phyloP scores from a whole-genome alignment of 306 rosid genomes.

The Leucaena leucocephala region DNA sequence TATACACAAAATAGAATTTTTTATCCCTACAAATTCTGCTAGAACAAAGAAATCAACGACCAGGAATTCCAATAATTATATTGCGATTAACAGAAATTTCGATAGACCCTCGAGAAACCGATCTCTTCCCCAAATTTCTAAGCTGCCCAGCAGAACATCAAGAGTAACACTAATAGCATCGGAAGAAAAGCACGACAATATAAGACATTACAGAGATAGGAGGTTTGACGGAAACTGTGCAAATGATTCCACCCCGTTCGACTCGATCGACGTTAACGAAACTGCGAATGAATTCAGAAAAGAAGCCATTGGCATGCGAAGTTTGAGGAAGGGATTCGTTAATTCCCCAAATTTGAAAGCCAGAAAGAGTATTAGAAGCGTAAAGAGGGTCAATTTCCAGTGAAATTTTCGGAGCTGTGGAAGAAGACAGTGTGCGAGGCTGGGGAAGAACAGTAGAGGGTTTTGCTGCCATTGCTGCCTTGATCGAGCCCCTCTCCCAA shows the following conservation, averaged over 20 bases:
- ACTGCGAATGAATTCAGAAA: not conserved
- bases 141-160: not conserved
- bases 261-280: conserved; percentile 35
- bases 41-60: not conserved
- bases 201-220: conserved; percentile 32
- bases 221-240: conserved; percentile 32
- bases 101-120: not conserved
- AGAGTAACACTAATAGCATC: not conserved
- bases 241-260: conserved; percentile 37
- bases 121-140: not conserved
- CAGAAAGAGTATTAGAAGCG: conserved; percentile 7
- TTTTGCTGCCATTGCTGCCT: not conserved
- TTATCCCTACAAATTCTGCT: not conserved
- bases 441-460: not conserved
- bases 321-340: not conserved
- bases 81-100: not conserved
- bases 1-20: not conserved
- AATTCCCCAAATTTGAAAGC: not conserved
- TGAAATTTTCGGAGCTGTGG: not conserved
- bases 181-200: not conserved
- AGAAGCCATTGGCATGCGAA: conserved; percentile 7
- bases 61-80: not conserved
- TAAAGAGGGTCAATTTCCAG: not conserved
- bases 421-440: not conserved
- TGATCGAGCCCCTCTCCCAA: not conserved